Base-by-base conservation (phyloP, 768 basidiomycete genomes). In the Boletus patriciae region DNA sequence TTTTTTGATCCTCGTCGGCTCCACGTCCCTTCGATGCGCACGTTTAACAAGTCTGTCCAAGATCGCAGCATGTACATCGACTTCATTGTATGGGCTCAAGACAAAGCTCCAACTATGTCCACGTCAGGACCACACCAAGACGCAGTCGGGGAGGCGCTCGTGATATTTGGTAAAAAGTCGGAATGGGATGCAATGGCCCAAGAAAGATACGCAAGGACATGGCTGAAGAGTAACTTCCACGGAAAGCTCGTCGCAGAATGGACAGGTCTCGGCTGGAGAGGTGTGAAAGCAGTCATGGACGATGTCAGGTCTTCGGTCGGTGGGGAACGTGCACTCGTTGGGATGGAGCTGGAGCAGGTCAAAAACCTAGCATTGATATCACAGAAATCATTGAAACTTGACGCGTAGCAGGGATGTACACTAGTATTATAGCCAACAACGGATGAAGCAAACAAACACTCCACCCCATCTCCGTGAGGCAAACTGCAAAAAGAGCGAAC, bases 41-140 rank as follows among this genome's bases (percentile, higher is more conserved):
- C 76, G 75, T 15, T 72, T 74, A 47, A 70, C 63, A 61, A 83
- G 82, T 60, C 77, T 76, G 48, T 77, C 74, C 55, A 64, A 66
- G 31, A 76, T 18, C 77, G 88, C 18, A 71, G 61, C 40, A 86
- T 88, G 85, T 87, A 85, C 62, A 66, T 71, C 11, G 77, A 80
- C 47, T 90, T 88, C 53, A 71, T 84, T 6, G 61, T 71, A 9
- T 88, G 80, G 79, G 79, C 75, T 12, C 64, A 74, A 29, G 68
- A 65, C 40, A 68, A 57, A 48, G 33, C 34, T 1, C 49, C 58
- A 9, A 23, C 66, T 10, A 54, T 58, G 41, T 57, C 52, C 9
- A 53, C 59, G 19, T 54, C 66, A 27, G 29, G 36, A 50, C 48
- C 46, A 29, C 55, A 65, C 49, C 44, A 62, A 37, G 63, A 69